Base-by-base conservation (phyloP, 2,329 filamentous ascomycete species). In the Xylaria sp. region DNA sequence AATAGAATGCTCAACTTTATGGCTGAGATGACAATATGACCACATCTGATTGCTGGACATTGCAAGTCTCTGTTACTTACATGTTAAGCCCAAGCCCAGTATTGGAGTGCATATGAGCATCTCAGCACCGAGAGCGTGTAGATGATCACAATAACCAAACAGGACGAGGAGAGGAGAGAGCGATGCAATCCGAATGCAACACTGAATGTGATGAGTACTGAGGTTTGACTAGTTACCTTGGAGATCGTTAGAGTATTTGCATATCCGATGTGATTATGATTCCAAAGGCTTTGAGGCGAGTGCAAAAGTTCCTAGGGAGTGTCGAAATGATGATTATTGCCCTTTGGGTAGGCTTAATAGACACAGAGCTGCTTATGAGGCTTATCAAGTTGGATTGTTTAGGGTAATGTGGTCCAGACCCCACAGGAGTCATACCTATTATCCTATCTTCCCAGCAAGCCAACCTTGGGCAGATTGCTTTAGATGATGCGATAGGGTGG, bases 401-500 rank as follows among this genome's bases (percentile, higher is more conserved):
- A 38, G 36, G 4, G 36, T 13, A 38, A 38, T 13, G 36, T 3
- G 10, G 11, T 38, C 36, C 36, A 38, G 36, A 28, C 28, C 23
- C 20, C 20, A 7, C 20, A 10, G 23, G 42, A 13, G 9, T 36
- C 33, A 54, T 56, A 31, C 28, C 28, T 46, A 15, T 17, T n/a
- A 10, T 48, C 42, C 23, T 48, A 44, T n/a, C 10, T 23, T 38
- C 59, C 36, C 2, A 28, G 28, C 13, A 31, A 56, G 42, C 7
- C n/a, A 40, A 33, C 38, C 23, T 53, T 23, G 20, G 40, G 49
- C 28, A 42, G 9, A 33, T 57, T 11, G 53, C 46, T 33, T 28
- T 54, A 33, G 60, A 23, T 61, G 42, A 40, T 58, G 57, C 44
- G 54, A 49, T 61, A 26, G 54, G n/a, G 59, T 40, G 33, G n/a